Conservation (phyloP, 768 basidiomycete species). For the Glaciozyma martinii region DNA sequence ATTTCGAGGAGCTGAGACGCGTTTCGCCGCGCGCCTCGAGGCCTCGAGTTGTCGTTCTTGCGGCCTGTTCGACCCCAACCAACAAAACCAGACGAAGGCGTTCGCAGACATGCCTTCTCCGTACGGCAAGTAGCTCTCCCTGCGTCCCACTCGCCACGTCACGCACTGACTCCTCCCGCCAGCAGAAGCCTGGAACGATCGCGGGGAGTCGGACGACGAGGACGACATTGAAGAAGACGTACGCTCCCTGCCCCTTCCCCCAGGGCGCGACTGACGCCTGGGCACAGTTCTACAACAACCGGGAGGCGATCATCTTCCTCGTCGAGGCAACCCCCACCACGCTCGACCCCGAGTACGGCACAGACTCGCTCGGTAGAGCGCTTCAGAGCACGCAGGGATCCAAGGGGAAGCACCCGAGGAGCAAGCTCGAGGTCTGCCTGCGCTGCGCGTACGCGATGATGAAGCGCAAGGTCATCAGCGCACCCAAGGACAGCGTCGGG, state of each 20-base stretch:
- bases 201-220: background rate
- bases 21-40: no score
- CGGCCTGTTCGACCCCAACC: no score
- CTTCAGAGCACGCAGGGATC: slow-evolving; percentile 44
- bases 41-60: no score
- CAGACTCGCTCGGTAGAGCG: background rate
- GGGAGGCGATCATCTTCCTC: slow-evolving; percentile 86
- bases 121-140: no score
- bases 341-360: slow-evolving; percentile 58
- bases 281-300: slow-evolving; percentile 43
- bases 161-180: no score
- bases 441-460: slow-evolving; percentile 76
- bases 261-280: background rate
- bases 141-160: no score
- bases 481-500: slow-evolving; percentile 82
- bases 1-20: no score
- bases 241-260: background rate
- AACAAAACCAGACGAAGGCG: no score
- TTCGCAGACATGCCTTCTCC: no score
- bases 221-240: background rate
- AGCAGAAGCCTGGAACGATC: no score
- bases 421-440: slow-evolving; percentile 67
- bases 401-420: slow-evolving; percentile 51
- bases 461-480: slow-evolving; percentile 79
- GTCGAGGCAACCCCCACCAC: slow-evolving; percentile 90